Evolutionary conservation across 352 stramenopile species (phyloP), one percentile per base, ranked within the genome.

Genomic region (Bremia lactucae): DNA sequence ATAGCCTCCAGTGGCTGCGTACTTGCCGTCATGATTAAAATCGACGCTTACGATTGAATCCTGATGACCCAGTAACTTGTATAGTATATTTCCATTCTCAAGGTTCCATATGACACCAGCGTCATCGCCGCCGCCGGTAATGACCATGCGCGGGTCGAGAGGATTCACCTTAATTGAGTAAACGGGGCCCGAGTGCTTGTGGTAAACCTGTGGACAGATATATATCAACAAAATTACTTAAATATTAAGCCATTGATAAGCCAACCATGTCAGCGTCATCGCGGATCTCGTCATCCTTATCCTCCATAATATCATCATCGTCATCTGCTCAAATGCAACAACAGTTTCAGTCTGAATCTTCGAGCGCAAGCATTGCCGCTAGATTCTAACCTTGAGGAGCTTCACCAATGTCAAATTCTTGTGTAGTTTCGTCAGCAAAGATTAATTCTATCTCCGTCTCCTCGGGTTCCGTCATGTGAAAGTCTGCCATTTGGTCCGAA

Each of bases 1-100:
- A 52, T 87, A 93, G 41, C 80, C 80, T 24, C 78, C 83, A 33
- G 83, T 93, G 1, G 83, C 83, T 5, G 80, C 80, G 51, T 87
- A 87, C 55, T 87, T 87, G 39, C 83, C 83, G 43, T 92, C 83
- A 35, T 83, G 90, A 61, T 74, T 94, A 25, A 94, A 93, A 39
- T 75, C 76, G 26, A 90, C 79, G 5, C 71, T 67, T 16, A 88
- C 83, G 5, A 94, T 78, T 13, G 80, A 88, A 47, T 94, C 83
- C 25, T 67, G 68, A 55, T 94, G 83, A 16, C 83, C 83, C 11
- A 62, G 50, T 16, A 94, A 60, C 25, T 70, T 81, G 62, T 92
- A 72, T 37, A 92, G 66, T 31, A 92, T 65, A 2, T 62, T 66
- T 37, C 78, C 74, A 37, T 91, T 69, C 42, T 89, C 80, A 36